Base-by-base conservation (phyloP, 2,329 filamentous ascomycete genomes). In the Sporothrix dimorphospora region DNA sequence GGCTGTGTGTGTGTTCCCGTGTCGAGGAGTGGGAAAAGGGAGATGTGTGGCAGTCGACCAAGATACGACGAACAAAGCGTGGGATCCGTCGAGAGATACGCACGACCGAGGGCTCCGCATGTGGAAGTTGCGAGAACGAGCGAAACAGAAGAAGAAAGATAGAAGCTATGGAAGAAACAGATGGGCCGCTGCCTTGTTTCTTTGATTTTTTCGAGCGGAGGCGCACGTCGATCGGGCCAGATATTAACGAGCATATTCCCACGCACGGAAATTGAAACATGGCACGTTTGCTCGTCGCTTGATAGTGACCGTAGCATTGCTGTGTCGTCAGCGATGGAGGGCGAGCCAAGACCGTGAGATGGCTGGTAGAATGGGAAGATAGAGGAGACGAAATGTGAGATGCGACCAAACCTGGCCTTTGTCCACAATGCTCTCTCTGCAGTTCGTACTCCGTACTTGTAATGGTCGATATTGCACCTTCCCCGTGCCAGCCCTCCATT, bases 181-280 rank as follows among this genome's bases (percentile, higher is more conserved):
- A 24, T 24, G 53, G 27, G 7, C 4, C 38, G 38, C 38, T 19
- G 4, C 38, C 59, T 40, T 27, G 38, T 27, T 45, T 40, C 59
- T 65, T 45, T 65, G 38, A 45, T 65, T 42, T 65, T 14, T n/a
- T 27, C 8, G n/a, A 45, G 21, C n/a, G 3, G 55, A 59, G 30
- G 55, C 16, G 30, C 30, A 59, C 30, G 55, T 59, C 30, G 55
- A 38, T 45, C 59, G 59, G 59, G 19, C 6, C 59, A 45, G 38
- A 65, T 45, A 42, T 45, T 65, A 21, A 40, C 21, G 21, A 45
- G 38, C 59, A 65, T 12, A 42, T 40, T 42, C 21, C 34, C 40
- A 45, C 11, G 57, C 57, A 70, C 67, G 70, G 71, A 66, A 49
- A 72, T 66, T 72, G 71, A 72, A 67, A 72, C 71, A 72, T 57